phyloP scores from a whole-genome alignment of 495 filamentous ascomycete genomes.

The Aspergillus nidulans region DNA sequence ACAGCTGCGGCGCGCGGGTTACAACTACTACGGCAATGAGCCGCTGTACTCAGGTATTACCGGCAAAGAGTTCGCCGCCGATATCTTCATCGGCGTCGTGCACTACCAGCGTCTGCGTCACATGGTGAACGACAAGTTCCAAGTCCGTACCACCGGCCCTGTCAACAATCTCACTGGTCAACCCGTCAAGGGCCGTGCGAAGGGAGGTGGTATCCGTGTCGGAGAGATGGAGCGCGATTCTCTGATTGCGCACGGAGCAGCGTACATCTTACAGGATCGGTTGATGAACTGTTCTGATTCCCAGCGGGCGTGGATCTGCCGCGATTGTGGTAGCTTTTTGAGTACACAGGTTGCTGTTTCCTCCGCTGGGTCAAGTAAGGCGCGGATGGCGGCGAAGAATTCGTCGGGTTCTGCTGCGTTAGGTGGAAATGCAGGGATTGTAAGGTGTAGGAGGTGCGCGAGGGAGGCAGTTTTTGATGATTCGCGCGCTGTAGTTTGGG shows the following conservation, averaged over 20 bases:
- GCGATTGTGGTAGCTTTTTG: conserved; percentile 80
- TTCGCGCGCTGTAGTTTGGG: conserved; percentile 73
- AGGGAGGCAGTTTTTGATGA: conserved; percentile 58
- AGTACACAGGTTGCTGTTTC: conserved; percentile 69
- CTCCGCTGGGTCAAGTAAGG: conserved; percentile 26
- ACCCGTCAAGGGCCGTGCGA: conserved; percentile 92
- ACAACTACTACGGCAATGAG: conserved; percentile 98
- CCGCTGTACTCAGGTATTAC: conserved; percentile 97
- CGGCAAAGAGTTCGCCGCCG: conserved; percentile 84
- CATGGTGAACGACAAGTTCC: conserved; percentile 99
- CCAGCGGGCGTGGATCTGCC: conserved; percentile 80
- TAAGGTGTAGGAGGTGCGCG: conserved; percentile 83
- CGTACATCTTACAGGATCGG: conserved; percentile 91
- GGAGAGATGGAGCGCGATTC: conserved; percentile 99
- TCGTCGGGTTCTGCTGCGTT: conserved; percentile 18
- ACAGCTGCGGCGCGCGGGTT: conserved; percentile 88
- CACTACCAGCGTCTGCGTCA: conserved; percentile 97
- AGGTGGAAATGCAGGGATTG: conserved; percentile 56
- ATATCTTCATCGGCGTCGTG: conserved; percentile 95
- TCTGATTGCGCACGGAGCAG: conserved; percentile 87
- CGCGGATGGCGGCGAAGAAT: conserved; percentile 30
- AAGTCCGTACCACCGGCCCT: conserved; percentile 92
- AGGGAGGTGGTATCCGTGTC: conserved; percentile 96
- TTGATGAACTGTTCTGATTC: conserved; percentile 96
- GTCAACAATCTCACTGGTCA: conserved; percentile 87